Base-by-base conservation (phyloP, 495 filamentous ascomycete genomes). In the Aspergillus coremiiformis region DNA sequence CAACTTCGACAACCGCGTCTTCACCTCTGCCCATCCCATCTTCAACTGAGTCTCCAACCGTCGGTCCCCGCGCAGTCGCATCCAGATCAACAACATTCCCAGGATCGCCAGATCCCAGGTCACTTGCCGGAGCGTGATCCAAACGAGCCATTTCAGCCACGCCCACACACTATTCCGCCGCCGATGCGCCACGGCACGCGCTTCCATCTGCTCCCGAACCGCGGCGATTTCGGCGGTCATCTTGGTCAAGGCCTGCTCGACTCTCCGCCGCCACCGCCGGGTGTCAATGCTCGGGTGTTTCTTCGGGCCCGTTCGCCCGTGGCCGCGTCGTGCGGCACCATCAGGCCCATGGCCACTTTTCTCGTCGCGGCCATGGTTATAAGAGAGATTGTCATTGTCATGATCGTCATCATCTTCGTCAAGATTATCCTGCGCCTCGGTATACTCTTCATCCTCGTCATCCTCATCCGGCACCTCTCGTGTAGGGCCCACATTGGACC, bases 211-310 rank as follows among this genome's bases (percentile, higher is more conserved):
- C 67, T 98, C 93, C 20, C 93, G 78, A 56, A 96, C 72, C n/a
- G 93, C 93, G 4, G 93, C 89, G 15, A 97, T 81, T 68, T 98
- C 93, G 12, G 91, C 84, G 35, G 90, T 93, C 74, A 98, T 84
- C 59, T 87, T 87, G 37, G 91, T 85, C 49, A 97, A 80, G 24
- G 90, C 89, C 39, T 85, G 79, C 69, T 97, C 92, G 56, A 97
- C 87, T 52, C 86, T 77, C 54, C 80, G 83, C 20, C 85, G 83
- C 89, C 92, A 95, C 59, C 79, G 81, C 35, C 69, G 62, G 49
- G 69, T 64, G 8, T 64, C 64, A 24, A 60, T 39, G 44, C 62
- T 60, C 12, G 47, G 33, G 22, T 51, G 19, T 53, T 59, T 52
- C 3, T 47, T 32, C 30, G 45, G 32, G 32, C 12, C 32, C 14